phyloP scores from a whole-genome alignment of 805 yeast genomes.

The Candida incommunis region DNA sequence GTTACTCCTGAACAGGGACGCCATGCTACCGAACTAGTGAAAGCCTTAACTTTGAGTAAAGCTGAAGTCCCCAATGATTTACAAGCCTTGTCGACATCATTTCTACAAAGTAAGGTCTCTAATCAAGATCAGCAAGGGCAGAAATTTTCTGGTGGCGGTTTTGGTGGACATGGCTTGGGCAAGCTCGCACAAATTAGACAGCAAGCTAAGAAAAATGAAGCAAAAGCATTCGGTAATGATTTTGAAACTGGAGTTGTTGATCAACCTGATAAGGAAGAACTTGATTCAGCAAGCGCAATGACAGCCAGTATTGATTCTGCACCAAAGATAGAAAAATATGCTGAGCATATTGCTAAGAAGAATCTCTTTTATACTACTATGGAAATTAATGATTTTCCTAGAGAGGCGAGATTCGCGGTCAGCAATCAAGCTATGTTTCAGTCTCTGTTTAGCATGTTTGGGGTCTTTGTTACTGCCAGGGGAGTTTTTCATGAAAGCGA shows the following conservation, averaged over 20 bases:
- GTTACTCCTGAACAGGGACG: slow-evolving; percentile 47
- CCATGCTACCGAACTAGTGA: slow-evolving; percentile 52
- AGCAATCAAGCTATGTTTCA: slow-evolving; percentile 6
- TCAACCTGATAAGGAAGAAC: slow-evolving; percentile 10
- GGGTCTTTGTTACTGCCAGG: slow-evolving; percentile 64
- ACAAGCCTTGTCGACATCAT: not conserved
- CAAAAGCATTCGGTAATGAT: slow-evolving; percentile 34
- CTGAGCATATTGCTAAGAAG: slow-evolving; percentile 27
- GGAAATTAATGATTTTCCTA: slow-evolving; percentile 75
- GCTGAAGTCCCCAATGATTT: not conserved
- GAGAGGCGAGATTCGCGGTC: slow-evolving; percentile 18
- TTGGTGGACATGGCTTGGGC: slow-evolving; percentile 86
- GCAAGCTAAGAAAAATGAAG: slow-evolving; percentile 34
- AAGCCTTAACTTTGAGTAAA: slow-evolving; percentile 46
- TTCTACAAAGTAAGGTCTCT: not conserved
- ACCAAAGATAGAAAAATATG: slow-evolving; percentile 39
- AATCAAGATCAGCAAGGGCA: slow-evolving; percentile 15
- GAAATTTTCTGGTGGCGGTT: slow-evolving; percentile 50
- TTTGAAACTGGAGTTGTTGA: slow-evolving; percentile 13
- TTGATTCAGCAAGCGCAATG: slow-evolving; percentile 14
- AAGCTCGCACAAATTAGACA: slow-evolving; percentile 53
- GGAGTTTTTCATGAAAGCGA: slow-evolving; percentile 66
- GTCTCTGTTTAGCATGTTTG: slow-evolving; percentile 10
- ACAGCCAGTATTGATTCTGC: slow-evolving; percentile 31
- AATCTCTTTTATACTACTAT: slow-evolving; percentile 46